These are phyloP conservation scores for Cryptosporidium canis DNA, from an alignment of 169 alveolate species.

Conservation along the genomic window DNA sequence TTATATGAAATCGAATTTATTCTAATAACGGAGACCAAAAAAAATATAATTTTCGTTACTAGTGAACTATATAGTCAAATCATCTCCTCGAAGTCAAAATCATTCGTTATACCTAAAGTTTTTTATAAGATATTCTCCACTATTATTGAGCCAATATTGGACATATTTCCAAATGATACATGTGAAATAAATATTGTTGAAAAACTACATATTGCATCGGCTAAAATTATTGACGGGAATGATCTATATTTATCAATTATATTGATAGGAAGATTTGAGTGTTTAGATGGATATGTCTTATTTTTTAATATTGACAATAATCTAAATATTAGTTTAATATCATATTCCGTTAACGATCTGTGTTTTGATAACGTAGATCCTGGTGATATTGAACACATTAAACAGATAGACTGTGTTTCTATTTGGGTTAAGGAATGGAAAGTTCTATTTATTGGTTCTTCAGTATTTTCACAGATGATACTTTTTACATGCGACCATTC, in stretches of 20 bases:
- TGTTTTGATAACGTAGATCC: slow-evolving; percentile 33
- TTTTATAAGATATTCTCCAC: not conserved
- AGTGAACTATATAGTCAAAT: slow-evolving; percentile 7
- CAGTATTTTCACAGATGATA: slow-evolving; percentile 41
- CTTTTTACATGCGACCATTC: slow-evolving; percentile 16
- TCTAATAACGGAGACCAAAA: not conserved
- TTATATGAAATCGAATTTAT: slow-evolving; percentile 1
- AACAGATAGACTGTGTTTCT: slow-evolving; percentile 6
- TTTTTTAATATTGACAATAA: not conserved
- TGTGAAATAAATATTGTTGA: not conserved
- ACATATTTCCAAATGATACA: not conserved
- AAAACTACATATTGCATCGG: slow-evolving; percentile 1
- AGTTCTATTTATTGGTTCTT: slow-evolving; percentile 37
- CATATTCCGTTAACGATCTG: slow-evolving; percentile 55
- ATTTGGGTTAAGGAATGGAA: slow-evolving; percentile 70
- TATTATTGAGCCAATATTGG: not conserved
- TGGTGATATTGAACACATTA: not conserved
- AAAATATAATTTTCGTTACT: slow-evolving; percentile 1
- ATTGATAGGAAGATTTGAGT: slow-evolving; percentile 17
- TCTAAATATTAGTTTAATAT: not conserved
- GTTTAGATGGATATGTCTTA: slow-evolving; percentile 39
- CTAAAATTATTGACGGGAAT: slow-evolving; percentile 9
- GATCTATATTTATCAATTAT: slow-evolving; percentile 1
- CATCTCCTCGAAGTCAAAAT: not conserved
- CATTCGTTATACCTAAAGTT: slow-evolving; percentile 20